Percentiles rank a stretch among this genome's conserved stretches.
Conservation (phyloP, 805 yeast genomes). For the Kurtzmaniella fragi region DNA sequence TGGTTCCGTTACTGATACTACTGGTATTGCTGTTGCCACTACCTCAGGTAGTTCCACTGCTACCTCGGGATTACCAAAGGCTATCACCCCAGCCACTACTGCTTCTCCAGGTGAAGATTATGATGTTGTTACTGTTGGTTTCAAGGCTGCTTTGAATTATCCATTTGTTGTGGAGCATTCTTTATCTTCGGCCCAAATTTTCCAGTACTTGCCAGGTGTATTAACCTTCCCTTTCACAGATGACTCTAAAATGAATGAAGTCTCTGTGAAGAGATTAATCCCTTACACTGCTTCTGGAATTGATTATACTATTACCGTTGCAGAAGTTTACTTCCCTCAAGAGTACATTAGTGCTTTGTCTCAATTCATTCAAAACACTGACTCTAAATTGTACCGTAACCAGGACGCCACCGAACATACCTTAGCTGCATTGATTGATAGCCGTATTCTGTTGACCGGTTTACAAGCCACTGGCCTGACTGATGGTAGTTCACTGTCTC, state of each 20-base stretch:
- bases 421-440: conserved; percentile 69
- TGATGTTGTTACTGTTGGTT: conserved; percentile 67
- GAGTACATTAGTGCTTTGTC: conserved; percentile 46
- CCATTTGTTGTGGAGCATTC: conserved; percentile 74
- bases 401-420: conserved; percentile 49
- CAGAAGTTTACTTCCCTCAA: conserved; percentile 77
- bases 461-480: conserved; percentile 17
- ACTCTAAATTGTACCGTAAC: conserved; percentile 60
- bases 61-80: conserved; percentile 60
- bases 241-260: conserved; percentile 25
- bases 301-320: conserved; percentile 76
- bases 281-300: conserved; percentile 60
- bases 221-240: conserved; percentile 56
- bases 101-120: conserved; percentile 42
- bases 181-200: conserved; percentile 76
- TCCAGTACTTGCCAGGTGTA: conserved; percentile 76
- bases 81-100: conserved; percentile 65
- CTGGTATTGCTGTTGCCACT: conserved; percentile 25
- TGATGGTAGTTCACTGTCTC: conserved; percentile 10
- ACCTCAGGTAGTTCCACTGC: conserved; percentile 25
- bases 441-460: conserved; percentile 54
- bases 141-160: conserved; percentile 74
- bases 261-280: conserved; percentile 62
- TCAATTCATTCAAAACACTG: conserved; percentile 40
- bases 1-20: conserved; percentile 10